Percentiles rank a stretch among this genome's conserved stretches.
These are phyloP conservation scores for Boletus rex-veris DNA, from an alignment of 768 basidiomycete species.

Conservation along the genomic window DNA sequence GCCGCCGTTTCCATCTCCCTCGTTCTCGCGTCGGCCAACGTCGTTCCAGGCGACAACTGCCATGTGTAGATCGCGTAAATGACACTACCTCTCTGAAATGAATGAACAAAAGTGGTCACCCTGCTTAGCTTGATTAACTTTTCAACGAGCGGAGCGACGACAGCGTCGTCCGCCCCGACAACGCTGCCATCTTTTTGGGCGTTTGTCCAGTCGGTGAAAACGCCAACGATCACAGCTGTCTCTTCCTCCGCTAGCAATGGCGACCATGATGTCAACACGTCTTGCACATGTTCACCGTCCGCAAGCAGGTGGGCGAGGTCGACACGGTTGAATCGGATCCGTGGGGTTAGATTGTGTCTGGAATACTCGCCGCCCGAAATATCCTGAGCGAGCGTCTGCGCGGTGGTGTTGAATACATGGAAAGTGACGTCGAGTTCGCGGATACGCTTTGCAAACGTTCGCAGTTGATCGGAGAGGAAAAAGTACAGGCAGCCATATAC, in stretches of 20 bases:
- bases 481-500: conserved; percentile 50
- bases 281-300: conserved; percentile 29
- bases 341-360: conserved; percentile 23
- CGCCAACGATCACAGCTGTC: conserved; percentile 36
- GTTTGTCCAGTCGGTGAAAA: conserved; percentile 41
- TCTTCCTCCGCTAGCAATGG: conserved; percentile 31
- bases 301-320: conserved; percentile 41
- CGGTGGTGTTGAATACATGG: conserved; percentile 32
- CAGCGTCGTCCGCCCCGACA: conserved; percentile 10
- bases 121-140: conserved; percentile 16
- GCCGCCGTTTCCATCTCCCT: background rate
- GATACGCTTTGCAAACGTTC: conserved; percentile 36
- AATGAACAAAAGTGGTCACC: conserved; percentile 8
- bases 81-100: background rate
- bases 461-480: conserved; percentile 38
- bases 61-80: background rate
- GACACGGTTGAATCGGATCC: conserved; percentile 41
- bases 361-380: conserved; percentile 25
- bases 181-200: conserved; percentile 8
- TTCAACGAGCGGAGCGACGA: conserved; percentile 11
- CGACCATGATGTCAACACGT: conserved; percentile 35
- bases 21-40: background rate
- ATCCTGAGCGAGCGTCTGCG: conserved; percentile 38
- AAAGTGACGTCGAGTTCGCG: conserved; percentile 36
- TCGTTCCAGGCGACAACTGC: conserved; percentile 16